Base-by-base conservation (phyloP, 1,284 basidiomycete species). In the Naganishia sp. region DNA sequence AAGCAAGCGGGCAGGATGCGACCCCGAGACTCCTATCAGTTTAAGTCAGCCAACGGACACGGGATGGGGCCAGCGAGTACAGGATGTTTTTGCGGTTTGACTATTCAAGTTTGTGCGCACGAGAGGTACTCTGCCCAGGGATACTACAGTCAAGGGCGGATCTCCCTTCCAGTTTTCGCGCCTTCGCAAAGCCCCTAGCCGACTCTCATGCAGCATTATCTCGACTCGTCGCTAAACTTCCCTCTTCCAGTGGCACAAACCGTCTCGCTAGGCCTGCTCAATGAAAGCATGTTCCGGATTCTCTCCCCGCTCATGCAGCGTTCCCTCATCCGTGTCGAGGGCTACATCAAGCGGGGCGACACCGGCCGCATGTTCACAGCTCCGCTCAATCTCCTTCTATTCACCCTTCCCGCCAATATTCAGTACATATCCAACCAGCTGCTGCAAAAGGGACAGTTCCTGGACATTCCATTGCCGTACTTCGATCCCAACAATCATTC, bases 361-460 rank as follows among this genome's bases (percentile, higher is more conserved):
- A 76, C 23, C 10, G 13, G 9, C 1, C 63, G 73, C 71, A 72
- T 71, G 60, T 77, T 75, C 70, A 73, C 75, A 45, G 71, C 75
- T 50, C 86, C 88, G 31, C 82, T 98, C 51, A 88, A 90, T 75
- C 84, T 97, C 75, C 85, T 97, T 39, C 85, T 97, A 35, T 96
- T 92, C 78, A 94, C 93, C 15, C 90, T 92, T 6, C 94, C 94
- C 71, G 90, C 91, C 43, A 94, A 96, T 77, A 88, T 97, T 68
- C 80, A 83, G 21, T 86, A 89, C 66, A 88, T 99, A 70, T 87
- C 90, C 63, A 83, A 87, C 70, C 88, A 87, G 72, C 84, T 99
- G 54, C 83, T 85, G 13, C 82, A 85, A 63, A 84, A 84, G 66
- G 84, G 84, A 53, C 81, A 95, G 18, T 83, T 88, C 66, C 85